Evolutionary conservation across 768 basidiomycete genomes (phyloP), one percentile per base, ranked within the genome.

Genomic region (Galerina sulciceps): DNA sequence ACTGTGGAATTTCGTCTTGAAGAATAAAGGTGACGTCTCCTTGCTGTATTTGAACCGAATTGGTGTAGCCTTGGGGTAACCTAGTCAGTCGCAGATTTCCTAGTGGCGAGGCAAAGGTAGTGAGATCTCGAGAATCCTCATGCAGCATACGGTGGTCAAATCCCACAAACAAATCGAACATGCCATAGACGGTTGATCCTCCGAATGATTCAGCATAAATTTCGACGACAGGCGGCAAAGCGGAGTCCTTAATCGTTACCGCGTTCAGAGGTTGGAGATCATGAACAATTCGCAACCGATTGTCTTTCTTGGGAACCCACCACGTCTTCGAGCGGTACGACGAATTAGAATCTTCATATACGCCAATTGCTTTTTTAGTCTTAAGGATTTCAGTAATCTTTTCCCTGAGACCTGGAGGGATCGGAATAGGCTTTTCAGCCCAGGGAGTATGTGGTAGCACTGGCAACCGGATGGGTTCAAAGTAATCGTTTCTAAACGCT

Each of bases 51-150:
- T 68, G 68, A 2, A 72, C 64, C 0, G 69, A 68, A 23, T 75
- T 74, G 0, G 75, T 74, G 48, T 68, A 71, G 0, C 76, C 77
- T 69, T 71, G 71, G 0, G 71, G 73, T 0, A 76, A 54, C 0
- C 63, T 57, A 0, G 62, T 65, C 0, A 76, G 61, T 0, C 65
- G 58, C 3, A 67, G 44, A 0, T 67, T 59, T 1, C 72, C 69
- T 10, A 71, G 44, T 0, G 70, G 73, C 0, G 64, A 71, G 43
- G 69, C 60, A 51, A 77, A 75, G 0, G 69, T 72, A 0, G 75
- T 77, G 1, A 73, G 45, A 40, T 75, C 70, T 1, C 67, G 43
- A 0, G 68, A 76, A 2, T 65, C 61, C 0, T 58, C 58, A 1
- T 67, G 62, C 0, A 77, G 62, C 0, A 50, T 46, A 0, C 65